phyloP scores from a whole-genome alignment of 768 basidiomycete genomes.

The Leccinum rimulosum region DNA sequence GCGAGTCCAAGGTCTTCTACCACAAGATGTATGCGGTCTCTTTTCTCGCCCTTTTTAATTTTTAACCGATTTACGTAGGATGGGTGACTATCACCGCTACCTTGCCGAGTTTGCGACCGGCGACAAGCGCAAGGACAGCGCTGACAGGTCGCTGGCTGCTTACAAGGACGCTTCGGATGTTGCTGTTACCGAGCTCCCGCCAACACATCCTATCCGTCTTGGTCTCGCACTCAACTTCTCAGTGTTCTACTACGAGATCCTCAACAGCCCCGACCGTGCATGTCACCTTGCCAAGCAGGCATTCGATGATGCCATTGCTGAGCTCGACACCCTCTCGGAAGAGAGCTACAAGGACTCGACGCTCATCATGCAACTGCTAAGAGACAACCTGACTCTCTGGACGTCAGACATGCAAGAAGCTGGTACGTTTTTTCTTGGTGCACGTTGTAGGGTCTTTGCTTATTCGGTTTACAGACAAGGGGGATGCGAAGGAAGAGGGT shows the following conservation, averaged over 20 bases:
- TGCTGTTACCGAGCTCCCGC: conserved; percentile 91
- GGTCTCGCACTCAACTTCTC: conserved; percentile 99
- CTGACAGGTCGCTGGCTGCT: conserved; percentile 95
- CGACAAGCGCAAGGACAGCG: conserved; percentile 94
- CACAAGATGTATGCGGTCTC: conserved; percentile 84
- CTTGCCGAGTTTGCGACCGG: conserved; percentile 98
- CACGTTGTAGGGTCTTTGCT: not conserved
- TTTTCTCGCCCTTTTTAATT: not conserved
- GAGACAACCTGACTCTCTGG: conserved; percentile 98
- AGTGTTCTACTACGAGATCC: conserved; percentile 99
- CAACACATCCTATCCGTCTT: conserved; percentile 97
- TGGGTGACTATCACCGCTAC: conserved; percentile 99
- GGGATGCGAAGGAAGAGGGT: conserved; percentile 67
- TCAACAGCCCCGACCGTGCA: conserved; percentile 97
- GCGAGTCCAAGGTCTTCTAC: conserved; percentile 99
- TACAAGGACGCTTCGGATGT: conserved; percentile 99
- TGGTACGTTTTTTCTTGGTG: conserved; percentile 49
- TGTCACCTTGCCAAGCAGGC: conserved; percentile 99
- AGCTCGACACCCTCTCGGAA: conserved; percentile 97
- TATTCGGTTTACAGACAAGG: conserved; percentile 53
- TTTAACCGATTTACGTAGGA: conserved; percentile 51
- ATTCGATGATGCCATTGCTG: conserved; percentile 98
- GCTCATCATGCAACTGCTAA: conserved; percentile 93
- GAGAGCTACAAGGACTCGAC: conserved; percentile 99
- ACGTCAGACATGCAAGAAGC: conserved; percentile 97